These are phyloP conservation scores for Debaryomyces singareniensis DNA, from an alignment of 1,139 yeast genomes.

Conservation along the genomic window DNA sequence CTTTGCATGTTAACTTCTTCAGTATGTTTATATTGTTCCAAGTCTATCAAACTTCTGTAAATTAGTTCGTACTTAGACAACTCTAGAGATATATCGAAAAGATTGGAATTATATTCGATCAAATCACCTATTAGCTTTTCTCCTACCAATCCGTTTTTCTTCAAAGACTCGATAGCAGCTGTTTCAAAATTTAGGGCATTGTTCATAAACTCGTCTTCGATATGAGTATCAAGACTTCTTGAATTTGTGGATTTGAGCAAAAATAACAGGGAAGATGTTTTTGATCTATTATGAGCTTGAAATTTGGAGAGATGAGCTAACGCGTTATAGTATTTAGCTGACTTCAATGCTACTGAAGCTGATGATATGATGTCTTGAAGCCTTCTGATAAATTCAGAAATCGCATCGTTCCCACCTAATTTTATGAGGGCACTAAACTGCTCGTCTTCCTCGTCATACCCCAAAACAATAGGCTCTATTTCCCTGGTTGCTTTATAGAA, in stretches of 20 bases:
- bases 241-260: slow-evolving; percentile 2
- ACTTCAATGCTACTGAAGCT: slow-evolving; percentile 3
- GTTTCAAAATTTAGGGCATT: slow-evolving; percentile 27
- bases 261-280: slow-evolving; percentile 4
- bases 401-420: slow-evolving; percentile 13
- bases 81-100: slow-evolving; percentile 25
- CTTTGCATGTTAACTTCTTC: slow-evolving; percentile 8
- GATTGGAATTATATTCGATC: slow-evolving; percentile 18
- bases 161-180: slow-evolving; percentile 22
- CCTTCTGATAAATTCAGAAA: slow-evolving; percentile 10
- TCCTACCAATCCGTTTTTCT: slow-evolving; percentile 2
- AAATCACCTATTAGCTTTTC: slow-evolving; percentile 7
- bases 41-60: slow-evolving; percentile 19
- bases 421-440: slow-evolving; percentile 8
- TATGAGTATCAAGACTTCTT: slow-evolving; percentile 2
- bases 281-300: slow-evolving; percentile 9
- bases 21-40: slow-evolving; percentile 8
- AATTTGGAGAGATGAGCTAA: slow-evolving; percentile 24
- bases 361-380: slow-evolving; percentile 18
- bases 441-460: slow-evolving; percentile 8
- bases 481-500: slow-evolving; percentile 18
- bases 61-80: slow-evolving; percentile 20
- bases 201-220: slow-evolving; percentile 14
- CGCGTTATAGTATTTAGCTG: slow-evolving; percentile 30
- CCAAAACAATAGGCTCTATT: slow-evolving; percentile 10